Evolutionary conservation across 1,284 basidiomycete genomes (phyloP), one percentile per base, ranked within the genome.

Genomic region (Ustilago cynodontis): DNA sequence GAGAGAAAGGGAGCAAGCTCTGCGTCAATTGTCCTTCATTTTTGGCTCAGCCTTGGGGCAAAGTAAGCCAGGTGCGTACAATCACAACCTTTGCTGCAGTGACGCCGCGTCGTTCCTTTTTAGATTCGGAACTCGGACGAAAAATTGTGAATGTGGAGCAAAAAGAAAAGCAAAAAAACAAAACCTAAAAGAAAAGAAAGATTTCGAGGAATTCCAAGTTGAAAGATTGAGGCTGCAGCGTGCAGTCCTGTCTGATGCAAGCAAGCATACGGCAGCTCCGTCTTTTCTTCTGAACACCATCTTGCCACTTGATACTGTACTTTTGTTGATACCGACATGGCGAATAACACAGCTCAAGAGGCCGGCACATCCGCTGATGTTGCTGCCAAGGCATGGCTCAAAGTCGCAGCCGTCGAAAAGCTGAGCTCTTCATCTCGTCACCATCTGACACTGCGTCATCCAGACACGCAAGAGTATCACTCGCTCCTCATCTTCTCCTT

Each of bases 401-500:
- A 56, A 26, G 56, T 72, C 9, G 69, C 56, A 1, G 47, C 64
- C 9, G 39, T 66, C 22, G 55, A 45, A 1, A 61, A 65, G 59
- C 76, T 84, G 3, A 56, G 50, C 18, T 35, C 60, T 18, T 78
- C 79, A 18, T 66, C 80, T 5, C 70, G 83, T 20, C 83, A 85
- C 59, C 80, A 80, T 39, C 58, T 85, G 20, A 83, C 82, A 14
- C 62, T 85, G 24, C 76, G 80, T 26, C 61, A 79, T 58, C 50
- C 55, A 4, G 57, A 64, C 16, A 71, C 75, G 11, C 65, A 73
- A 33, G 65, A 77, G 31, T 81, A 82, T 60, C 83, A 84, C 51
- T 78, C 82, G 16, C 62, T 84, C 11, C 68, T 84, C 50, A 58
- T 83, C 39, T 82, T 80, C 61, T 73, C 76, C 41, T 80, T 85